phyloP scores from a whole-genome alignment of 192 early-diverging fungal species.

The Chytriomyces hyalinus region DNA sequence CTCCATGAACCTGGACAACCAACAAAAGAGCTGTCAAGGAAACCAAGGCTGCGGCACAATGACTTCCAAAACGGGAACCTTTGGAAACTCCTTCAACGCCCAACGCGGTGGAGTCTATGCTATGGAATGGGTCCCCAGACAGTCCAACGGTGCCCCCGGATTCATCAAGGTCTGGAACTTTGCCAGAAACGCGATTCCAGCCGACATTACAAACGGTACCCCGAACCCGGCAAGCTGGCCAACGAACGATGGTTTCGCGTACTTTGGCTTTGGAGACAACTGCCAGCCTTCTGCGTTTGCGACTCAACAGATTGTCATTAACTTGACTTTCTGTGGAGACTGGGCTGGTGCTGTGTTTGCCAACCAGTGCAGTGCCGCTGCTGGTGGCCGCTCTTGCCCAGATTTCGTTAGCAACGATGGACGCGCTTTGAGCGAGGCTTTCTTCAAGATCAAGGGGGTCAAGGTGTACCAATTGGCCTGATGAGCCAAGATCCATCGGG shows the following conservation, averaged over 20 bases:
- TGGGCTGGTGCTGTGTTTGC: constrained; percentile 36
- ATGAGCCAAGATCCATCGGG: too few relatives aligned
- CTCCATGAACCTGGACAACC: constrained; percentile 34
- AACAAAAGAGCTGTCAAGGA: not conserved
- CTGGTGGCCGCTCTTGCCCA: not conserved
- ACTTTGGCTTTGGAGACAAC: constrained; percentile 41
- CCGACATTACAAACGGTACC: constrained; percentile 37
- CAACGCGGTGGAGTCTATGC: constrained; percentile 51
- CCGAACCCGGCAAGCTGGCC: constrained; percentile 48
- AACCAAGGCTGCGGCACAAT: constrained; percentile 36
- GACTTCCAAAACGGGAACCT: constrained; percentile 22
- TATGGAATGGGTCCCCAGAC: constrained; percentile 34
- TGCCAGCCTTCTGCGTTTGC: constrained; percentile 29
- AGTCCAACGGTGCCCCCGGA: not conserved
- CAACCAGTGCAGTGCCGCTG: not conserved
- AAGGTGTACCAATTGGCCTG: not conserved
- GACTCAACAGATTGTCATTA: constrained; percentile 39
- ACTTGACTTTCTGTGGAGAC: constrained; percentile 38
- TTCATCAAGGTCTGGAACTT: constrained; percentile 55
- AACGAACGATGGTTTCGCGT: constrained; percentile 10
- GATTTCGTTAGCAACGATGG: not conserved
- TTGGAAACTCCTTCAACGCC: constrained; percentile 45
- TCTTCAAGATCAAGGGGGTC: not conserved
- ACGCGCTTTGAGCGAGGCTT: not conserved
- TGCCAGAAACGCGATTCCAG: constrained; percentile 37